phyloP scores from a whole-genome alignment of 768 basidiomycete species.

The Suillus hirtellus region DNA sequence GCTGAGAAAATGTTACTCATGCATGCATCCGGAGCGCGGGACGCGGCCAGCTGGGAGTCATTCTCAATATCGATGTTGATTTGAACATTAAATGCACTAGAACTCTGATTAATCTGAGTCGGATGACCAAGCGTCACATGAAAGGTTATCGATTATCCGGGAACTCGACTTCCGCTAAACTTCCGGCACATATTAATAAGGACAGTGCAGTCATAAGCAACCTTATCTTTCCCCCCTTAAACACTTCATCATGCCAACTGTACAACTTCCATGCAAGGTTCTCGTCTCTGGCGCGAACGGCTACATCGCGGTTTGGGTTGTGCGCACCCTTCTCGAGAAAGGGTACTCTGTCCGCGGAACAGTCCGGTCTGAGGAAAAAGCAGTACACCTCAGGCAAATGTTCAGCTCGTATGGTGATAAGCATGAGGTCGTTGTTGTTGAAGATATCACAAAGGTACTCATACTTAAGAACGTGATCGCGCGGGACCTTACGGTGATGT shows the following conservation, averaged over 20 bases:
- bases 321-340: constrained; percentile 52
- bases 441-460: constrained; percentile 61
- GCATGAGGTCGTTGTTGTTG: constrained; percentile 66
- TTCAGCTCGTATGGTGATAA: constrained; percentile 56
- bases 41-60: neutral
- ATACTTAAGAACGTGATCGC: neutral
- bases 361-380: constrained; percentile 64
- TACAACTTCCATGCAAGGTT: constrained; percentile 29
- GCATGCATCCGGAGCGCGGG: neutral
- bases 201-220: neutral
- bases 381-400: constrained; percentile 50
- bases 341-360: constrained; percentile 69
- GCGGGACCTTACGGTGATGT: neutral
- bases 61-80: neutral
- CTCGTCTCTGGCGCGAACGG: constrained; percentile 33
- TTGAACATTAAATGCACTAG: no score
- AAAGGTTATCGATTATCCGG: neutral
- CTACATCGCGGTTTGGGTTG: constrained; percentile 53
- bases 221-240: neutral
- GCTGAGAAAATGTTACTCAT: neutral
- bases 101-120: no score
- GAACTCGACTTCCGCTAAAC: neutral
- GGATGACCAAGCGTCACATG: neutral
- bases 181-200: neutral
- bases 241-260: constrained; percentile 22